phyloP scores from a whole-genome alignment of 768 basidiomycete genomes.

The Ramaria sp. region DNA sequence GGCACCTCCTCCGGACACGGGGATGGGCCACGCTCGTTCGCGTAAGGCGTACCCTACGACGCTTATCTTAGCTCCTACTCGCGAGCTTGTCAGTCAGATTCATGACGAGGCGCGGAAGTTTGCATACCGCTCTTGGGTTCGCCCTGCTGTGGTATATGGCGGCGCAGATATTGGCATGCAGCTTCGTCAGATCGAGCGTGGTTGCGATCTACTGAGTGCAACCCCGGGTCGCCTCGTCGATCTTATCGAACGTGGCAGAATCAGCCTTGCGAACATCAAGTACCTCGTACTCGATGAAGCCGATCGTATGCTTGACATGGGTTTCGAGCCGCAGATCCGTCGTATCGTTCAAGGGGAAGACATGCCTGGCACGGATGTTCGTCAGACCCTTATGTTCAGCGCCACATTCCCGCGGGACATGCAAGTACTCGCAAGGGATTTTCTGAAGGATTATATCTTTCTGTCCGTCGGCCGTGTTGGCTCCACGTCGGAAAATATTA shows the following conservation, averaged over 20 bases:
- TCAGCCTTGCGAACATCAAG: slow-evolving; percentile 91
- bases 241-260: slow-evolving; percentile 94
- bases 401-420: slow-evolving; percentile 99
- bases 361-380: slow-evolving; percentile 86
- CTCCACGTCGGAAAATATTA: slow-evolving; percentile 98
- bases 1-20: slow-evolving; percentile 45
- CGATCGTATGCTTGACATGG: slow-evolving; percentile 99
- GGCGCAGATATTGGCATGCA: slow-evolving; percentile 97
- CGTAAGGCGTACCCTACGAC: slow-evolving; percentile 95
- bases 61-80: slow-evolving; percentile 95
- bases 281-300: slow-evolving; percentile 99
- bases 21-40: slow-evolving; percentile 44
- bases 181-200: slow-evolving; percentile 87
- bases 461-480: slow-evolving; percentile 97
- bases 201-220: slow-evolving; percentile 93
- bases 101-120: slow-evolving; percentile 99
- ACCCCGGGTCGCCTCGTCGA: slow-evolving; percentile 98
- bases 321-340: slow-evolving; percentile 99
- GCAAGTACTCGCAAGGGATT: slow-evolving; percentile 91
- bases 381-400: slow-evolving; percentile 99
- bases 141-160: slow-evolving; percentile 97
- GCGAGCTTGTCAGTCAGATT: slow-evolving; percentile 97
- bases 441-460: slow-evolving; percentile 98
- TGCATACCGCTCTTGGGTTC: slow-evolving; percentile 98
- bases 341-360: slow-evolving; percentile 97